phyloP scores from a whole-genome alignment of 2,329 filamentous ascomycete genomes.

The Epichloe bromicola region DNA sequence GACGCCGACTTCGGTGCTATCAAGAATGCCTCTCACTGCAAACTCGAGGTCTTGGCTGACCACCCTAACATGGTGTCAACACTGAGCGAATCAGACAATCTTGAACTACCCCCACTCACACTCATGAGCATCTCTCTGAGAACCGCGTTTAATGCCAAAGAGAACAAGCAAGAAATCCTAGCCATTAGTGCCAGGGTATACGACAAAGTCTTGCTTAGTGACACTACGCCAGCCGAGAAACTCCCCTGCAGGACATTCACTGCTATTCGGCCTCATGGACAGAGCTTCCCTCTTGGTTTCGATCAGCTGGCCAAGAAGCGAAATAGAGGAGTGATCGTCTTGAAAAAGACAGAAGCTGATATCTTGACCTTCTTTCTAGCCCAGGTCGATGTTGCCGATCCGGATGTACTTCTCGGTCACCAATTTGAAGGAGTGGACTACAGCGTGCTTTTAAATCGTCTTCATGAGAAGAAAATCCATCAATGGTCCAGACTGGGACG shows the following conservation, averaged over 20 bases:
- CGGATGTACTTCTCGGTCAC: slow-evolving; percentile 87
- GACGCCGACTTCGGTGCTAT: slow-evolving; percentile 71
- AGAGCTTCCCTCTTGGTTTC: slow-evolving; percentile 74
- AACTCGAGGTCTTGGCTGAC: slow-evolving; percentile 73
- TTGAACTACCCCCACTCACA: slow-evolving; percentile 77
- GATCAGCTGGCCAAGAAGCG: slow-evolving; percentile 61
- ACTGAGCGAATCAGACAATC: slow-evolving; percentile 62
- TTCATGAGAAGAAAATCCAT: slow-evolving; percentile 81
- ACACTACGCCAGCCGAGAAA: slow-evolving; percentile 80
- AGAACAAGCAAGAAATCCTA: slow-evolving; percentile 93
- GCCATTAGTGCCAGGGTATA: slow-evolving; percentile 87
- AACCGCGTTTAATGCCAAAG: slow-evolving; percentile 76
- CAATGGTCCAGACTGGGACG: slow-evolving; percentile 92
- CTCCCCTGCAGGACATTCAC: slow-evolving; percentile 87
- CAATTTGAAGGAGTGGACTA: slow-evolving; percentile 97
- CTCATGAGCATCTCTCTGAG: slow-evolving; percentile 91
- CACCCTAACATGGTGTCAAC: slow-evolving; percentile 65
- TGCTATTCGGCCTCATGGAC: slow-evolving; percentile 66
- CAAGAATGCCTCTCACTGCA: slow-evolving; percentile 93
- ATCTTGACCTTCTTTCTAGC: slow-evolving; percentile 82
- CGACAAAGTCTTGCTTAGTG: slow-evolving; percentile 73
- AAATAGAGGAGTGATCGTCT: slow-evolving; percentile 62
- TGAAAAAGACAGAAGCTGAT: slow-evolving; percentile 73
- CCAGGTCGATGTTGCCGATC: slow-evolving; percentile 75
- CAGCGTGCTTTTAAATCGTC: slow-evolving; percentile 72